Percentiles rank a stretch among this genome's conserved stretches.
These are phyloP conservation scores for Aureobasidium sp. DNA, from an alignment of 2,329 filamentous ascomycete genomes.

Conservation along the genomic window DNA sequence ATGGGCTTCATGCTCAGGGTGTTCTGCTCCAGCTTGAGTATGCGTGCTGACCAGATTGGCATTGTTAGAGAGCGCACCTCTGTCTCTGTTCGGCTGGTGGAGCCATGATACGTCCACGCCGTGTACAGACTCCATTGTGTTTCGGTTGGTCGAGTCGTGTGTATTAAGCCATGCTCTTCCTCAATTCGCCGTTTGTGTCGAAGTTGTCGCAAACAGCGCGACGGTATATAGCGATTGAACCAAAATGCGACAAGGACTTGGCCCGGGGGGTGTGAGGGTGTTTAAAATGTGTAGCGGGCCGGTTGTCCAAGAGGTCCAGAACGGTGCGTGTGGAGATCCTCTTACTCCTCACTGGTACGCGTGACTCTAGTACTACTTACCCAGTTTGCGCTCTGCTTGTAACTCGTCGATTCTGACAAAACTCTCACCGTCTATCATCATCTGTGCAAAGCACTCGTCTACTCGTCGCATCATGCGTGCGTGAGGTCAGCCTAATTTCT, in stretches of 20 bases:
- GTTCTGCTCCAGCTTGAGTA: conserved; percentile 21
- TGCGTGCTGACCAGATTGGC: conserved; percentile 15
- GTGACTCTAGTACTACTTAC: neutral
- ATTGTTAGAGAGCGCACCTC: conserved; percentile 51
- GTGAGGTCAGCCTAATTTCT: neutral
- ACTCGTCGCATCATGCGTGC: neutral
- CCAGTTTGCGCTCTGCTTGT: neutral
- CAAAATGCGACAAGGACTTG: neutral
- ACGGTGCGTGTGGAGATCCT: neutral
- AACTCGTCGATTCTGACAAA: neutral
- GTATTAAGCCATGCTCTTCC: conserved; percentile 4
- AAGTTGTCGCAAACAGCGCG: neutral
- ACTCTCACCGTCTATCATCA: neutral
- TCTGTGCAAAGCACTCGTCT: neutral
- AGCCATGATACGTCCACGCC: conserved; percentile 88
- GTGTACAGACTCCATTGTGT: conserved; percentile 40
- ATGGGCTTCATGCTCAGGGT: conserved; percentile 22
- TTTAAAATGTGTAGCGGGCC: conserved; percentile 6
- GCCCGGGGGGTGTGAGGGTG: neutral
- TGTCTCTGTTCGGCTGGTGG: conserved; percentile 56
- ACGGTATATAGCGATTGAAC: neutral
- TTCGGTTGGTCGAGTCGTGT: neutral
- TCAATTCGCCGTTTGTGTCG: neutral
- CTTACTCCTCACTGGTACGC: neutral
- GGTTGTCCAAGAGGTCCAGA: neutral